A percentile compares a stretch with the other conserved stretches of the same genome.
Evolutionary conservation across 106 monocot species (phyloP).

Genomic region (Dactylorhiza incarnata): DNA sequence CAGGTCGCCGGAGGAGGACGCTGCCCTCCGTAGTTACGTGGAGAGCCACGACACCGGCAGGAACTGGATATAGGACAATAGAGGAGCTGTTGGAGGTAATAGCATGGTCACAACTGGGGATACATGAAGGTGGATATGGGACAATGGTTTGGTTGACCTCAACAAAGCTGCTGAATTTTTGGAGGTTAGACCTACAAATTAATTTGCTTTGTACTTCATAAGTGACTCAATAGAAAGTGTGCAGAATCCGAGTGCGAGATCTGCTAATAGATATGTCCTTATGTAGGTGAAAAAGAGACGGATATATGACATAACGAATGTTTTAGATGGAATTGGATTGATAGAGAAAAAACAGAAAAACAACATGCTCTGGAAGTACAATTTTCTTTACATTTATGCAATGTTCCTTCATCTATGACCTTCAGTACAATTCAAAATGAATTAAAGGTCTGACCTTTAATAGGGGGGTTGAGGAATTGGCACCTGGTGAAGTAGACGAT

Average conservation of each 20-base stretch:
- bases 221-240: neutral
- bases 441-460: constrained; percentile 3
- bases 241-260: neutral
- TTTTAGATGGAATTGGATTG: constrained; percentile 90
- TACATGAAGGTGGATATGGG: too few species aligned
- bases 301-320: constrained; percentile 96
- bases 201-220: neutral
- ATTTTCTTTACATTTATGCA: constrained; percentile 3
- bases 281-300: constrained; percentile 81
- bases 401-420: neutral
- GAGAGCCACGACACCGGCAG: too few species aligned
- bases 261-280: neutral
- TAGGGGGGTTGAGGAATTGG: constrained; percentile 64
- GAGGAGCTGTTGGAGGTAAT: too few species aligned
- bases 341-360: constrained; percentile 89
- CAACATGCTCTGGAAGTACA: constrained; percentile 88
- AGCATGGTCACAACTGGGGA: too few species aligned
- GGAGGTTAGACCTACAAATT: constrained; percentile 33
- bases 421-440: neutral
- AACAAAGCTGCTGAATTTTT: constrained; percentile 87
- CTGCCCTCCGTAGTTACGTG: too few species aligned
- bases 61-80: too few species aligned
- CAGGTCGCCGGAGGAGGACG: too few species aligned
- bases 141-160: constrained; percentile 84
- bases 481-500: constrained; percentile 36